Evolutionary conservation across 495 filamentous ascomycete genomes (phyloP).

Genomic region (Aspergillus avenaceus): DNA sequence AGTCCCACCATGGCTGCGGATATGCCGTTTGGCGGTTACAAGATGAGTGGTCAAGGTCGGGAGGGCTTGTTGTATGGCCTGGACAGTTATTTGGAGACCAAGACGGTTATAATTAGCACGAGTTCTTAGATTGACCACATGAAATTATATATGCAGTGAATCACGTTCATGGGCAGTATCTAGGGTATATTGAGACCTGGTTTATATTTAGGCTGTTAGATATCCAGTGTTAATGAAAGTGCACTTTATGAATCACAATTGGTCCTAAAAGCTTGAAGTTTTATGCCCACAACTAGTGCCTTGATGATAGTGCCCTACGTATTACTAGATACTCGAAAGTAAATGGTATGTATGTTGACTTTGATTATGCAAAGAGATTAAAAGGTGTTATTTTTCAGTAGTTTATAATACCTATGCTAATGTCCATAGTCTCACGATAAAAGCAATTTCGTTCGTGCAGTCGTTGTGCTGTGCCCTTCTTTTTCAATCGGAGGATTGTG

Average conservation of each 20-base stretch:
- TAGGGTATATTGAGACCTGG: no score
- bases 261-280: no score
- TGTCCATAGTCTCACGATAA: not conserved
- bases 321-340: no score
- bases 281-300: no score
- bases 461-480: not conserved
- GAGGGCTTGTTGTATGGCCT: constrained; percentile 48
- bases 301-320: no score
- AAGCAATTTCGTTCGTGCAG: not conserved
- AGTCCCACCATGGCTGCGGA: constrained; percentile 55
- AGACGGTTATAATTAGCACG: constrained; percentile 36
- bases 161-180: no score
- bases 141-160: not conserved
- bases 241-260: no score
- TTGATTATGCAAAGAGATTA: no score
- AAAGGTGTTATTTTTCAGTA: not conserved
- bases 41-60: constrained; percentile 85
- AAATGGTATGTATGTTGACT: no score
- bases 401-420: not conserved
- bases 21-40: constrained; percentile 84
- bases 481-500: not conserved
- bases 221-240: no score
- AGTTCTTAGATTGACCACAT: not conserved
- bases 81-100: constrained; percentile 47
- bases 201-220: no score